Conservation (phyloP, 768 basidiomycete genomes). For the Leccinum olivaceopallidum region DNA sequence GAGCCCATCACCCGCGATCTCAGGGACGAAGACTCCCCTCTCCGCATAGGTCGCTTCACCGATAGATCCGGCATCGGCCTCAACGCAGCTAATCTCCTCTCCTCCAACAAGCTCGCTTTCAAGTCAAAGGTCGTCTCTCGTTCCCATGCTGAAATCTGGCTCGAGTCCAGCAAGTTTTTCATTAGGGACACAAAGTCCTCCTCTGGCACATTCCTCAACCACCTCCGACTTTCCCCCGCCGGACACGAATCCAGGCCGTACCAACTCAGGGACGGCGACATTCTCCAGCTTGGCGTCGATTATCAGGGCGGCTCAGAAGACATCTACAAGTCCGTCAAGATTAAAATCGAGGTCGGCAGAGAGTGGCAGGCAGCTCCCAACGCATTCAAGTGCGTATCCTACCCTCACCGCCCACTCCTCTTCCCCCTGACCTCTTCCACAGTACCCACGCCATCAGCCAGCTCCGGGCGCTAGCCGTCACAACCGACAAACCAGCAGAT, state of each 20-base stretch:
- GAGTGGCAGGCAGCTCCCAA: slow-evolving; percentile 91
- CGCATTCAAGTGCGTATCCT: slow-evolving; percentile 69
- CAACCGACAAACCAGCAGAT: slow-evolving; percentile 27
- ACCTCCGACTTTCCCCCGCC: slow-evolving; percentile 83
- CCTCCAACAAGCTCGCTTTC: slow-evolving; percentile 88
- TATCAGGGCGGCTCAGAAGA: slow-evolving; percentile 98
- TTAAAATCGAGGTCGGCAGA: slow-evolving; percentile 83
- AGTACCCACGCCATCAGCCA: slow-evolving; percentile 81
- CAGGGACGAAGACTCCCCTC: slow-evolving; percentile 59
- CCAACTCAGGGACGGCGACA: slow-evolving; percentile 88
- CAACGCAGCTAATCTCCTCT: slow-evolving; percentile 64
- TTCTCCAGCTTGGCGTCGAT: slow-evolving; percentile 94
- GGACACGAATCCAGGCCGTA: slow-evolving; percentile 77
- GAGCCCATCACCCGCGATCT: slow-evolving; percentile 91
- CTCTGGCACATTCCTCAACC: slow-evolving; percentile 94
- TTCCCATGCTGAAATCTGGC: slow-evolving; percentile 94
- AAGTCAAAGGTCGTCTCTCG: slow-evolving; percentile 94
- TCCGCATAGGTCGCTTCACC: slow-evolving; percentile 94
- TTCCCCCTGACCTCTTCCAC: not conserved
- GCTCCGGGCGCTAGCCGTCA: slow-evolving; percentile 64
- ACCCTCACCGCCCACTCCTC: not conserved
- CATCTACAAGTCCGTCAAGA: slow-evolving; percentile 97
- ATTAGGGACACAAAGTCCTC: slow-evolving; percentile 89
- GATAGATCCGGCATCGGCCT: slow-evolving; percentile 74
- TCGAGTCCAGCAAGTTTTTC: slow-evolving; percentile 70